phyloP scores from a whole-genome alignment of 1,284 basidiomycete genomes.

The Xerocomus amazonicus region DNA sequence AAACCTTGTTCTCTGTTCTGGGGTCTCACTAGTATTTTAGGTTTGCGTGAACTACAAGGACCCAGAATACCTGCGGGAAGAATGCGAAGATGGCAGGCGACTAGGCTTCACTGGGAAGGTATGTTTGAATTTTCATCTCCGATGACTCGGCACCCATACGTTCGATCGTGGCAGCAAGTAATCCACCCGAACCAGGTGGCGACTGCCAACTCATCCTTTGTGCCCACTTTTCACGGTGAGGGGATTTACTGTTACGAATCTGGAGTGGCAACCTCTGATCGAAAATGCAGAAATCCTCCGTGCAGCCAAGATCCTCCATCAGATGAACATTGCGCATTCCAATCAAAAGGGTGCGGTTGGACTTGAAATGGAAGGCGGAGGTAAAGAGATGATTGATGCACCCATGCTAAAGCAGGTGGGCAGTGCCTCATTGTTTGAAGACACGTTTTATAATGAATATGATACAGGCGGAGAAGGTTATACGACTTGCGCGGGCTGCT shows the following conservation, averaged over 20 bases:
- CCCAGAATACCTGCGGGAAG: slow-evolving; percentile 61
- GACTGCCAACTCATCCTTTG: slow-evolving; percentile 75
- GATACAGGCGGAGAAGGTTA: slow-evolving; percentile 60
- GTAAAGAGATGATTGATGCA: slow-evolving; percentile 87
- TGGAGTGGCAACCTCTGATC: background rate
- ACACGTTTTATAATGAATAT: background rate
- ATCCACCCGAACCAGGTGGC: slow-evolving; percentile 89
- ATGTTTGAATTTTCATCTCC: background rate
- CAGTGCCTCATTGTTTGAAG: background rate
- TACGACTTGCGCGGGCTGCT: slow-evolving; percentile 62
- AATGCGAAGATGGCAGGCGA: slow-evolving; percentile 74
- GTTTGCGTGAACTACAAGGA: slow-evolving; percentile 92
- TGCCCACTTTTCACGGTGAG: slow-evolving; percentile 75
- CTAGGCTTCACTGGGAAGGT: slow-evolving; percentile 88
- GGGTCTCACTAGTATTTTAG: slow-evolving; percentile 36
- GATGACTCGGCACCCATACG: slow-evolving; percentile 1
- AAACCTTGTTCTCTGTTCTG: background rate
- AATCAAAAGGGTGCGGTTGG: slow-evolving; percentile 59
- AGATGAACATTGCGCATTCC: slow-evolving; percentile 54
- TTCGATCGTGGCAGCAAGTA: slow-evolving; percentile 66
- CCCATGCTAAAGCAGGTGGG: slow-evolving; percentile 84
- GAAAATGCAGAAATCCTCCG: slow-evolving; percentile 64
- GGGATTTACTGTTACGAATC: slow-evolving; percentile 13
- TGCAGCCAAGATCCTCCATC: slow-evolving; percentile 69
- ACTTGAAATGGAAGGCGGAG: slow-evolving; percentile 57